Evolutionary conservation across 1,139 yeast species (phyloP).

Genomic region (Groenewaldozyma auringiensis): DNA sequence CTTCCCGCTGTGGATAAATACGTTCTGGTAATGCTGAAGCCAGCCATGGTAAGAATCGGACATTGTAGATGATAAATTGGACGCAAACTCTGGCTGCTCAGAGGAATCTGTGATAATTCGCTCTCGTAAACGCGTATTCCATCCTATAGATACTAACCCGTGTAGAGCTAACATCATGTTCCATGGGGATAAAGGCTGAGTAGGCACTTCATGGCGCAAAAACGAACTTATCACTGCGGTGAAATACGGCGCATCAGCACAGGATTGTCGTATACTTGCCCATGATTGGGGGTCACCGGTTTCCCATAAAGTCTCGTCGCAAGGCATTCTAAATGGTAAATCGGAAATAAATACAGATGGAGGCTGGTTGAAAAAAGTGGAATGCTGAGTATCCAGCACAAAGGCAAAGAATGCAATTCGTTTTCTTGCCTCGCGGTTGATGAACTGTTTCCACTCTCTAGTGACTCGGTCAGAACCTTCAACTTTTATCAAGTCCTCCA

Average conservation of each 20-base stretch:
- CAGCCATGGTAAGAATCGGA: constrained; percentile 22
- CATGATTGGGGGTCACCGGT: constrained; percentile 19
- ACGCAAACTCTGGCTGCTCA: neutral
- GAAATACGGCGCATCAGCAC: constrained; percentile 19
- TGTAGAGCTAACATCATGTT: constrained; percentile 24
- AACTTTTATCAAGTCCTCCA: constrained; percentile 4
- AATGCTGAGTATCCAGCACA: constrained; percentile 23
- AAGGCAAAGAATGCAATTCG: constrained; percentile 24
- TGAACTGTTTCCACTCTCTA: constrained; percentile 20
- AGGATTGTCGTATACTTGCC: constrained; percentile 11
- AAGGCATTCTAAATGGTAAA: constrained; percentile 20
- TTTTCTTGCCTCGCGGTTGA: constrained; percentile 20
- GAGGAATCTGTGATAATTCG: constrained; percentile 15
- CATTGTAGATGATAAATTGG: constrained; percentile 17
- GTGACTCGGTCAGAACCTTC: neutral
- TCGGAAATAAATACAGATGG: constrained; percentile 24
- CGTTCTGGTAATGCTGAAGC: constrained; percentile 21
- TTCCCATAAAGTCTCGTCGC: constrained; percentile 24
- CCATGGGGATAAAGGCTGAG: constrained; percentile 22
- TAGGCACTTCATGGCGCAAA: constrained; percentile 17
- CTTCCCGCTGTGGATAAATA: constrained; percentile 19
- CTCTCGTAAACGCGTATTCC: constrained; percentile 21
- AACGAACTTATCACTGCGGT: constrained; percentile 18
- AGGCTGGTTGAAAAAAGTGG: constrained; percentile 22
- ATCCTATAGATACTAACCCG: constrained; percentile 23